These are phyloP conservation scores for Russula virescens DNA, from an alignment of 768 basidiomycete species.

Conservation along the genomic window DNA sequence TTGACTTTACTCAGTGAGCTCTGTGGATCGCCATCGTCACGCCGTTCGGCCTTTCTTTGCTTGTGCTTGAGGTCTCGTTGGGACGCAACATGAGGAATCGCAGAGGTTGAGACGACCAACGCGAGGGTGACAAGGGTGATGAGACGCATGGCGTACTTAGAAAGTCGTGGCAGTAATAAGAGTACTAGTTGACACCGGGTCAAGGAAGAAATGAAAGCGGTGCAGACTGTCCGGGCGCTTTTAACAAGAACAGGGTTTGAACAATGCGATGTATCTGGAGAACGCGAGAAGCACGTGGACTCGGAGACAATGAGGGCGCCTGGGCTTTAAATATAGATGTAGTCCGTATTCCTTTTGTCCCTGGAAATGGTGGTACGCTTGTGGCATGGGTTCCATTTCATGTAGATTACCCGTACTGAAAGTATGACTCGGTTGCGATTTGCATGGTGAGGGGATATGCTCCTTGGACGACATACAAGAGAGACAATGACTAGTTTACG, in stretches of 20 bases:
- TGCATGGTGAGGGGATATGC: no score
- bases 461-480: no score
- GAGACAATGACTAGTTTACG: no score
- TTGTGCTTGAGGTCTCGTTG: neutral
- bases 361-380: no score
- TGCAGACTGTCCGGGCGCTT: neutral
- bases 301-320: no score
- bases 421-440: no score
- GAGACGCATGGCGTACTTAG: constrained; percentile 1
- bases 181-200: constrained; percentile 11
- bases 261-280: neutral
- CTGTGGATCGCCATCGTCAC: constrained; percentile 3
- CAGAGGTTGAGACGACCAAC: constrained; percentile 29
- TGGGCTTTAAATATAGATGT: no score
- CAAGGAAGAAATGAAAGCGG: neutral
- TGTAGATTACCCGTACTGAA: no score
- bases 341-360: no score
- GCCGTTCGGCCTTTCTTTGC: neutral
- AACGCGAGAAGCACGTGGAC: no score
- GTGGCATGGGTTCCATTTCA: no score
- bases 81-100: constrained; percentile 15
- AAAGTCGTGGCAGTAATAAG: neutral
- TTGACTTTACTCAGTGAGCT: constrained; percentile 2
- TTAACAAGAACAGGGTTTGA: neutral
- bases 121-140: constrained; percentile 21